Evolutionary conservation across 176 grass and related monocot species (phyloP), one percentile per base, ranked within the genome.

Genomic region (Carex cristatella): DNA sequence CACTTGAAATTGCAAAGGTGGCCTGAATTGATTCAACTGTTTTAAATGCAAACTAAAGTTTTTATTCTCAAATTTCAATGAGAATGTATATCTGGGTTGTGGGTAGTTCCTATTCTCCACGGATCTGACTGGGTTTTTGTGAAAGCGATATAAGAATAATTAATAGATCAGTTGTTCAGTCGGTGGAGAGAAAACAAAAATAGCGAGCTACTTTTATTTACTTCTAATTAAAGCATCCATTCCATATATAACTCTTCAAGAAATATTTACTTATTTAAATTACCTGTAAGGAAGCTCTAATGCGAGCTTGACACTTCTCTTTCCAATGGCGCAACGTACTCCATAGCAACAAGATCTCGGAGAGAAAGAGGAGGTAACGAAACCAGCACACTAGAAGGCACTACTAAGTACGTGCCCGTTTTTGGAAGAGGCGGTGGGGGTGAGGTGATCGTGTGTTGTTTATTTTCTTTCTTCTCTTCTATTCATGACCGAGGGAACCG

Each of bases 331-430:
- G 69, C 69, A 72, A 57, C 23, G 23, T 23, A 23, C 53, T 56
- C 27, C 74, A 79, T 79, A 2, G 73, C 73, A 77, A 77, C 73
- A 77, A 77, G 53, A 58, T 79, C 51, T 69, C 69, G 6, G 7
- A 78, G 73, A 79, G 59, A 8, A 0, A n/a, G 2, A 58, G 14
- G 30, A 70, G 65, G 2, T 28, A 87, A 56, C 31, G 76, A 82
- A 79, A 85, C 59, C 84, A 61, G 71, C 84, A 87, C 91, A 86
- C 82, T 87, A 48, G 59, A 65, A 86, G 32, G 28, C 18, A 58
- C 57, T 61, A 82, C 63, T 75, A 61, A 7, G 51, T 59, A 12
- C 38, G 46, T 85, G 66, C 18, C 66, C 18, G 53, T 78, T 80
- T 11, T 73, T 13, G 49, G 81, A 55, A 81, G 62, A 79, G 79